Evolutionary conservation across 441 rosid genomes (phyloP), one percentile per base, ranked within the genome.

Genomic region (Flueggea neowawraea): DNA sequence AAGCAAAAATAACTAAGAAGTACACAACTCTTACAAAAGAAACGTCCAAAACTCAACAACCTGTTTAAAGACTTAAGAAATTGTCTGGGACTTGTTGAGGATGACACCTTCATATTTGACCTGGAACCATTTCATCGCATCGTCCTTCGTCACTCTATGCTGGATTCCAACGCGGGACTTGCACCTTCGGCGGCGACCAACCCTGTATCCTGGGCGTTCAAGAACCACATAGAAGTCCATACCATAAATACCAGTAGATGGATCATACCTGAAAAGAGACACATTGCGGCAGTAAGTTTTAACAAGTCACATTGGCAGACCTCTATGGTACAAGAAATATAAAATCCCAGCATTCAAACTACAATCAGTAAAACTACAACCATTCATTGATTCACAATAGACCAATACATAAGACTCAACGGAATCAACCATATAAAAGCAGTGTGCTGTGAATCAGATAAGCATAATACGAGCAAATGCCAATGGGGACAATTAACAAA

Each of bases 101-200:
- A 93, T 93, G 55, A 93, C 91, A 31, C 95, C 97, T 78, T 90
- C 98, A 55, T 93, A 90, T 73, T 93, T 93, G 54, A 90, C 93
- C 72, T 88, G 95, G 79, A 93, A 93, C 98, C 98, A 93, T 54
- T 90, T 93, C 98, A 93, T 93, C 0, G 98, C 92, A 60, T 93
- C 97, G n/a, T 93, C 98, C 81, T 93, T 90, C 0, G 96, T 90
- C 47, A 94, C 96, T 74, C 98, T 85, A 58, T 94, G 98, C 31
- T 84, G 97, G 61, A 94, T 93, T 16, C 98, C 97, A 64, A 90
- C 91, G 13, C 90, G 87, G 2, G 96, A 53, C 85, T 90, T 88
- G 88, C 95, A 90, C 51, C 95, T 80, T 15, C 95, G 84, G 56
- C 95, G 89, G 16, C 96, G 96, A 49, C 87, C 95, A 14, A 93